Conservation (phyloP, 305 asterid genomes). For the Fraxinus velutina region DNA sequence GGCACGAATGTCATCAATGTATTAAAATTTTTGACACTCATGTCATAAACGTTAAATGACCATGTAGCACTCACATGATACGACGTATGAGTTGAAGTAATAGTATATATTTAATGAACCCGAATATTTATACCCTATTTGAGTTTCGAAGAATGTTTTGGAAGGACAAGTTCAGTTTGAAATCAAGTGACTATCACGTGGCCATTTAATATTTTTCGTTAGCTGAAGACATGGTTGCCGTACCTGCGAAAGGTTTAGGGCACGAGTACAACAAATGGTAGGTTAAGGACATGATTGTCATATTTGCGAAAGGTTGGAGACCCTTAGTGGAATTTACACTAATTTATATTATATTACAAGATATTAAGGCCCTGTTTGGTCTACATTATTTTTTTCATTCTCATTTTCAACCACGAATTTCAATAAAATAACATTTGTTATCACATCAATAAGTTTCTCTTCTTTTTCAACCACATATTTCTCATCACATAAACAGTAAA, state of each 20-base stretch:
- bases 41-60: not conserved
- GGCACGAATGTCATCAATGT: not conserved
- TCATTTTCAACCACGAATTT: no score
- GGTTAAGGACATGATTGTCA: not conserved
- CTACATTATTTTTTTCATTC: no score
- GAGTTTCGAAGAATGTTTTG: not conserved
- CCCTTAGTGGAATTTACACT: not conserved
- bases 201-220: not conserved
- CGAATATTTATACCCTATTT: not conserved
- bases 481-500: no score
- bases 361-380: not conserved
- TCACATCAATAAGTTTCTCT: no score
- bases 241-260: not conserved
- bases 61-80: not conserved
- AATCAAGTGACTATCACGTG: not conserved
- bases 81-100: not conserved
- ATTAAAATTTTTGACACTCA: not conserved
- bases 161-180: not conserved
- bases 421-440: no score
- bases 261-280: not conserved
- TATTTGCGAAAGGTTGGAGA: not conserved
- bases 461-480: no score
- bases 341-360: not conserved
- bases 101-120: not conserved
- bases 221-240: not conserved